Conservation (phyloP, 495 filamentous ascomycete genomes). For the Aspergillus heteromorphus region DNA sequence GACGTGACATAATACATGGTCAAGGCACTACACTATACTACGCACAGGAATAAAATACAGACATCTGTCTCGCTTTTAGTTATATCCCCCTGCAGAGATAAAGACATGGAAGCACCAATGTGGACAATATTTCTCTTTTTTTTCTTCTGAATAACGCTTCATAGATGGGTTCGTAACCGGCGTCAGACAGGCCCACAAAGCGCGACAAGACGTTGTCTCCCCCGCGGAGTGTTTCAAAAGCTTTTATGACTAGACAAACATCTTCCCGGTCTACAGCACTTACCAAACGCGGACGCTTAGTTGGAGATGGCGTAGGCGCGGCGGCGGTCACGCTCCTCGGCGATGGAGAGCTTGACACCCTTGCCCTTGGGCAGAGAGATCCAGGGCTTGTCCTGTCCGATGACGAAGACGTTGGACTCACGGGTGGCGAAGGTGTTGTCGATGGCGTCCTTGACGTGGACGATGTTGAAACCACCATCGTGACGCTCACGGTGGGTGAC, state of each 20-base stretch:
- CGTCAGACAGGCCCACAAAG: slow-evolving; percentile 38
- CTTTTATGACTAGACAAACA: slow-evolving; percentile 23
- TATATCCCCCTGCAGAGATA: no score
- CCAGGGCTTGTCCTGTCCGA: slow-evolving; percentile 97
- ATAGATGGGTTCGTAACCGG: slow-evolving; percentile 20
- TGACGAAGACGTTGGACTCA: slow-evolving; percentile 97
- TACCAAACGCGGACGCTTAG: slow-evolving; percentile 37
- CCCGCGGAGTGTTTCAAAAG: slow-evolving; percentile 30
- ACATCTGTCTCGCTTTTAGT: no score
- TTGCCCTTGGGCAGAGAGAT: slow-evolving; percentile 98
- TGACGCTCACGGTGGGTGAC: slow-evolving; percentile 99
- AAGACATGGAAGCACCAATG: background rate
- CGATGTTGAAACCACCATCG: slow-evolving; percentile 99
- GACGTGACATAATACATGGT: no score
- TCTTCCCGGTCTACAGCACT: slow-evolving; percentile 22
- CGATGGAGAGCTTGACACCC: slow-evolving; percentile 98
- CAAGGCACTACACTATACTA: no score
- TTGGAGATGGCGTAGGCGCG: slow-evolving; percentile 72
- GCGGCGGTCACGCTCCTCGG: slow-evolving; percentile 95
- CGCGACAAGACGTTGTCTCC: slow-evolving; percentile 40
- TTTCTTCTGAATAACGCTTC: slow-evolving; percentile 15
- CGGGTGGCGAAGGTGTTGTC: slow-evolving; percentile 99
- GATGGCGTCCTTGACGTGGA: slow-evolving; percentile 98
- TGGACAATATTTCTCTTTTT: slow-evolving; percentile 19
- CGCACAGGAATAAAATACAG: no score